Evolutionary conservation across 2,329 filamentous ascomycete genomes (phyloP).

Genomic region (Echinosphaeria canescens): DNA sequence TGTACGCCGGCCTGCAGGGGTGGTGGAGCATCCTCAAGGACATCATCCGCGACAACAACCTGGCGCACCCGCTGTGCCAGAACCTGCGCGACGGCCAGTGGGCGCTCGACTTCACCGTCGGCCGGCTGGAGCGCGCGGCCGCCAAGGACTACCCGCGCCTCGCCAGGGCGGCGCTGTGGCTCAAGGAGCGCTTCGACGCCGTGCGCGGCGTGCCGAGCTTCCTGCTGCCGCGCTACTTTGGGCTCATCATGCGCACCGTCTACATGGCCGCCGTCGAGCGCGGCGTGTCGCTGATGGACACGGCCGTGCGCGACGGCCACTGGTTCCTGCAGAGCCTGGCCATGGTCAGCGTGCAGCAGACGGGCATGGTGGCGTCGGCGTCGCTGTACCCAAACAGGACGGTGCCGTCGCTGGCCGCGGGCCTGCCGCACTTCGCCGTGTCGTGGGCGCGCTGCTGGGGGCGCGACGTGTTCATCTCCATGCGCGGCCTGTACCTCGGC

Average conservation of each 20-base stretch:
- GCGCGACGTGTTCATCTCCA: conserved; percentile 88
- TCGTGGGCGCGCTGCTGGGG: conserved; percentile 97
- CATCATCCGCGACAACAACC: conserved; percentile 72
- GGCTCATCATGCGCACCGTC: conserved; percentile 66
- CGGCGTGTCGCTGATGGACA: conserved; percentile 57
- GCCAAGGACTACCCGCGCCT: conserved; percentile 41
- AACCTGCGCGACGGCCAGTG: conserved; percentile 83
- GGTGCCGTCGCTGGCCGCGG: conserved; percentile 77
- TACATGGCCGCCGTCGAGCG: conserved; percentile 69
- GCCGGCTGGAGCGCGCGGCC: conserved; percentile 53
- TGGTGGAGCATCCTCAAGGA: conserved; percentile 89
- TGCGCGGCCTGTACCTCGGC: conserved; percentile 76
- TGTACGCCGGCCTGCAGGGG: conserved; percentile 93
- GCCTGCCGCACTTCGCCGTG: conserved; percentile 80
- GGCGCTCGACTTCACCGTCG: conserved; percentile 75
- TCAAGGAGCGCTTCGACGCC: conserved; percentile 67
- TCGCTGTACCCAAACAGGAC: conserved; percentile 73
- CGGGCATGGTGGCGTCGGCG: conserved; percentile 71
- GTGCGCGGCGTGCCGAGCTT: conserved; percentile 75
- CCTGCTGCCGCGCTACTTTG: conserved; percentile 82
- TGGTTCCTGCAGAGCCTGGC: conserved; percentile 75
- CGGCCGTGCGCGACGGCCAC: conserved; percentile 60
- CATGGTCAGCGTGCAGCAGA: conserved; percentile 83
- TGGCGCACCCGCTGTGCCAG: conserved; percentile 84
- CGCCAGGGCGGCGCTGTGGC: conserved; percentile 48